Conservation (phyloP, 2,329 filamentous ascomycete species). For the Fusarium pseudocircinatum region DNA sequence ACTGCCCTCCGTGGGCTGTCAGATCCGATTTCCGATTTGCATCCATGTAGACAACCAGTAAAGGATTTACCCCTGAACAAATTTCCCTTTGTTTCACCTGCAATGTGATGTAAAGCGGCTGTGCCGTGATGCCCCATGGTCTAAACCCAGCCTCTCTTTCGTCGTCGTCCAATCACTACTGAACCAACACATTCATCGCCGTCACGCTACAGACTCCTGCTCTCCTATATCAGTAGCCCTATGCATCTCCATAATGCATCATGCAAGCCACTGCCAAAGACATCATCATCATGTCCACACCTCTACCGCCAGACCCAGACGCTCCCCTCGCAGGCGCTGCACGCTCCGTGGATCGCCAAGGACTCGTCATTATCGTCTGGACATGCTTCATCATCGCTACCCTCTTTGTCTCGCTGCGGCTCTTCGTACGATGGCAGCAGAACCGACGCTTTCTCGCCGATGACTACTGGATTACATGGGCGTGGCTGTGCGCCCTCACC, state of each 20-base stretch:
- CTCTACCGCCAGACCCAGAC: not conserved
- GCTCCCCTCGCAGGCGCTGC: conserved; percentile 21
- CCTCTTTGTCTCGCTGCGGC: not conserved
- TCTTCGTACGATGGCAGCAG: conserved; percentile 17
- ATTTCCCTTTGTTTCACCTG: not conserved
- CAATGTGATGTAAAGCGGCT: not conserved
- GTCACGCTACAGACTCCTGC: not conserved
- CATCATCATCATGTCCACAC: not conserved
- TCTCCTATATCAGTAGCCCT: not conserved
- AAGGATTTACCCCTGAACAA: not conserved
- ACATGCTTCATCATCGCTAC: conserved; percentile 16
- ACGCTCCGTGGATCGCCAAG: not conserved
- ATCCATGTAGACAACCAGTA: not conserved
- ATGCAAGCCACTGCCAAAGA: not conserved
- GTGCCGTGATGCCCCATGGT: not conserved
- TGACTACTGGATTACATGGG: conserved; percentile 27
- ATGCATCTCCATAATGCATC: not conserved
- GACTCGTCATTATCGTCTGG: conserved; percentile 5
- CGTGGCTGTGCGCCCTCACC: conserved; percentile 13
- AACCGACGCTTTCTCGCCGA: conserved; percentile 14
- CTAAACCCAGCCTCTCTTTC: not conserved
- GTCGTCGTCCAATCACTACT: not conserved
- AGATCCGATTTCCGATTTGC: not conserved
- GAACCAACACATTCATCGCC: not conserved
- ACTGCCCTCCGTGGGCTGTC: not conserved